phyloP scores from a whole-genome alignment of 768 basidiomycete species.

The Leccinum broughii region DNA sequence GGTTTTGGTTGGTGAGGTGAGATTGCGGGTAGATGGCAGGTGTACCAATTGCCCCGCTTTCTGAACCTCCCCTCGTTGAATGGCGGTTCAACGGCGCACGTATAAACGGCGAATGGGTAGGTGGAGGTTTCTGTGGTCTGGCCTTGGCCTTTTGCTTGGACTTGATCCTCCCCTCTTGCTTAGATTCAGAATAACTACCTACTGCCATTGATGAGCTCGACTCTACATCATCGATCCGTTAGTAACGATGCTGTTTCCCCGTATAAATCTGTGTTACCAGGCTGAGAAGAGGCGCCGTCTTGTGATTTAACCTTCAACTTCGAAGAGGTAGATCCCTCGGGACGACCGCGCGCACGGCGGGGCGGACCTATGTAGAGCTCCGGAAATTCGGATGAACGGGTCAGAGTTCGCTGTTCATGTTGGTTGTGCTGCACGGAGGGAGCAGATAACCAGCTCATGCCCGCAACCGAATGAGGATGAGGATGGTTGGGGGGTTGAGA shows the following conservation, averaged over 20 bases:
- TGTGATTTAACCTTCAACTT: conserved; percentile 39
- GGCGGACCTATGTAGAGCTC: conserved; percentile 39
- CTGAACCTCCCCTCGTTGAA: not conserved
- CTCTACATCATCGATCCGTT: conserved; percentile 11
- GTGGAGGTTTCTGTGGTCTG: conserved; percentile 22
- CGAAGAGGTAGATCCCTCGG: conserved; percentile 47
- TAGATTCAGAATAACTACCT: conserved; percentile 1
- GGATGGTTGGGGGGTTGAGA: conserved; percentile 14
- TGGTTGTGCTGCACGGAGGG: conserved; percentile 5
- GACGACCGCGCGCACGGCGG: conserved; percentile 34
- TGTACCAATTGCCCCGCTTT: not conserved
- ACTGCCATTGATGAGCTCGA: not conserved
- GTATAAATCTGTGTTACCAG: conserved; percentile 3
- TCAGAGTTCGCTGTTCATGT: conserved; percentile 21
- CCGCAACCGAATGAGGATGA: conserved; percentile 13
- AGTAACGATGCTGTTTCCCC: not conserved
- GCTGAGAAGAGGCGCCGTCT: conserved; percentile 4
- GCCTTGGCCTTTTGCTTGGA: conserved; percentile 25
- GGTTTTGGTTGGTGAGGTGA: conserved; percentile 3
- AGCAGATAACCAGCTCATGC: not conserved
- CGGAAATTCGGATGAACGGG: conserved; percentile 35
- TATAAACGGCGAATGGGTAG: conserved; percentile 27
- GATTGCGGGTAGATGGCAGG: conserved; percentile 5
- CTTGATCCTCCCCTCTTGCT: not conserved
- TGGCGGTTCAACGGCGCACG: conserved; percentile 26